Evolutionary conservation across 306 rosid species (phyloP).

Genomic region (Lathyrus tuberosus): DNA sequence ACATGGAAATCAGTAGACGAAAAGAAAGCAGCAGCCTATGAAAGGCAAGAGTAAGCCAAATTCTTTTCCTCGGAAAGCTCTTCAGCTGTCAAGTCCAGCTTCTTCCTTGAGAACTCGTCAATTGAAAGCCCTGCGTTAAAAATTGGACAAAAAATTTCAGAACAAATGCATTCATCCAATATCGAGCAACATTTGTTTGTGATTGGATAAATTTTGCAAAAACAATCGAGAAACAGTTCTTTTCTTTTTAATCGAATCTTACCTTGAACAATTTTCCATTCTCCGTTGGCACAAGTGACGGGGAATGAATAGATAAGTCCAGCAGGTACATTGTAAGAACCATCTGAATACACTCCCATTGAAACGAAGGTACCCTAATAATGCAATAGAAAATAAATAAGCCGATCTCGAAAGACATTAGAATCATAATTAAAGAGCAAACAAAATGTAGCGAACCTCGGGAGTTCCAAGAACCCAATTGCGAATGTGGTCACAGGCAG

Average conservation of each 20-base stretch:
- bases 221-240: too few relatives aligned
- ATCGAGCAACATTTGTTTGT: not conserved
- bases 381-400: constrained; percentile 23
- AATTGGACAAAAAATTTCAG: not conserved
- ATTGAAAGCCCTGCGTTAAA: constrained; percentile 66
- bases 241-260: constrained; percentile 16
- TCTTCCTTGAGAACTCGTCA: constrained; percentile 90
- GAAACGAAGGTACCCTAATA: constrained; percentile 93
- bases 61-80: constrained; percentile 91
- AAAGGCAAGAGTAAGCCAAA: constrained; percentile 92
- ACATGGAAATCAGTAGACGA: not conserved
- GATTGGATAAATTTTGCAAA: too few relatives aligned
- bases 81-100: constrained; percentile 78
- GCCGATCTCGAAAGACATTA: not conserved
- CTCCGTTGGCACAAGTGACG: constrained; percentile 76
- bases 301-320: constrained; percentile 97
- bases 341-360: constrained; percentile 98
- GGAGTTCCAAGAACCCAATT: constrained; percentile 99
- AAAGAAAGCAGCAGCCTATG: constrained; percentile 41
- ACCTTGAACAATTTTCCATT: constrained; percentile 98
- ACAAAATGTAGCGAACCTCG: constrained; percentile 57
- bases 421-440: not conserved
- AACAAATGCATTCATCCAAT: not conserved
- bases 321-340: constrained; percentile 93
- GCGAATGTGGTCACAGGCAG: constrained; percentile 97